Evolutionary conservation across 176 grass and related monocot genomes (phyloP), one percentile per base, ranked within the genome.

Genomic region (Aegilops umbellulata): DNA sequence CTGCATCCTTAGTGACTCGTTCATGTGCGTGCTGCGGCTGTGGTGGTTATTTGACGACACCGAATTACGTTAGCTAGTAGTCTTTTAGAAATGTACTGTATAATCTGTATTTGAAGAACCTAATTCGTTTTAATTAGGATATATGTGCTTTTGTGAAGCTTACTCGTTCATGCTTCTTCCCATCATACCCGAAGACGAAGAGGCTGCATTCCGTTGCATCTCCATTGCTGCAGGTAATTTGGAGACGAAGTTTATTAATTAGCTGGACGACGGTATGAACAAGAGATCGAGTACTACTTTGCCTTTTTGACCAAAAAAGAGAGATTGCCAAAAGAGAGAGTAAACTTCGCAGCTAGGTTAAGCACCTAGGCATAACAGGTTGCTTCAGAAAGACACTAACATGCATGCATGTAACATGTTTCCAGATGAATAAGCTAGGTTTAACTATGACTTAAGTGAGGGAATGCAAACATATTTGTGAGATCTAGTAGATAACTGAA

Each of bases 81-180:
- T 25, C 2, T 22, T 58, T 23, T 76, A 31, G 16, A 53, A 32
- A 76, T 49, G 20, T 10, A 19, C 13, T 47, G 44, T 47, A 47
- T 15, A 47, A 47, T 47, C 12, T 16, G 15, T 6, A 49, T 30
- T 71, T 7, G 22, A 15, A 57, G 23, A 42, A 44, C 51, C 46
- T 42, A 42, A 14, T n/a, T 65, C 15, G 73, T 75, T 13, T 36
- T 7, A 17, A 55, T 55, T 60, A 83, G 8, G n/a, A 3, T 20
- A 20, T 30, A 1, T 76, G 7, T 55, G 24, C 2, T 58, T 11
- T 36, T 60, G 55, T 82, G 49, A 69, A 32, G 2, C 93, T 89
- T 84, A 99, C 97, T 95, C 92, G 64, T 95, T 99, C 90, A 94
- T 94, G 79, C 32, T 81, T 89, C 94, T 87, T 67, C 88, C 90